These are phyloP conservation scores for Parastagonospora avenae DNA, from an alignment of 2,329 filamentous ascomycete species.

Conservation along the genomic window DNA sequence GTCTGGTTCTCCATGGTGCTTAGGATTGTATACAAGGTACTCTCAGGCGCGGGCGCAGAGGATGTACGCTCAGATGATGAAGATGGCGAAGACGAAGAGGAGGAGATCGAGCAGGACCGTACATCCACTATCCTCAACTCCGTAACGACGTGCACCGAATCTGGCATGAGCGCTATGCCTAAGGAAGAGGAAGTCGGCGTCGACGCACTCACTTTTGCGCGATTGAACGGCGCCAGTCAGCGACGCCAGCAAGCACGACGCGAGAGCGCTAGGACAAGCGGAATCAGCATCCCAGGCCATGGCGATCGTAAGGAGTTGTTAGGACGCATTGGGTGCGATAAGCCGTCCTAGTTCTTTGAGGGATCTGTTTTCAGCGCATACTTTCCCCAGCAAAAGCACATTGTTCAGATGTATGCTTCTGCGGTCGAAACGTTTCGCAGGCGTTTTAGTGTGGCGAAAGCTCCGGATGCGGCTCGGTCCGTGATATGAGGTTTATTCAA, in stretches of 20 bases:
- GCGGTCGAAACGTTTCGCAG: neutral
- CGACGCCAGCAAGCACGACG: constrained; percentile 57
- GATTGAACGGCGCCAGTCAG: constrained; percentile 45
- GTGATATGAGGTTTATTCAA: neutral
- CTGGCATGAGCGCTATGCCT: constrained; percentile 28
- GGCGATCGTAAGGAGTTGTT: constrained; percentile 81
- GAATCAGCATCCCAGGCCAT: constrained; percentile 69
- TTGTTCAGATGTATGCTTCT: neutral
- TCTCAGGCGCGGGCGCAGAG: constrained; percentile 78
- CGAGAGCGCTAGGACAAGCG: constrained; percentile 55
- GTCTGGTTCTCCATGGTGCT: constrained; percentile 92
- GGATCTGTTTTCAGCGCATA: neutral
- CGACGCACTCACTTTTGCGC: constrained; percentile 70
- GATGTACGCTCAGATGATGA: constrained; percentile 89
- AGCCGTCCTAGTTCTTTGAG: constrained; percentile 51
- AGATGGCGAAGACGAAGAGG: constrained; percentile 65
- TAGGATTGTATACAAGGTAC: constrained; percentile 77
- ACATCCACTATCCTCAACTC: constrained; percentile 25
- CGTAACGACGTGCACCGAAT: constrained; percentile 37
- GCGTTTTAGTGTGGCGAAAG: neutral
- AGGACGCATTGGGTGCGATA: constrained; percentile 82
- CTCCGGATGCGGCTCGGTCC: neutral
- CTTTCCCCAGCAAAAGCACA: neutral
- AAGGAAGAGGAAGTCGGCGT: constrained; percentile 78
- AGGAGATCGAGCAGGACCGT: constrained; percentile 53